Base-by-base conservation (phyloP, 2,329 filamentous ascomycete species). In the Colletotrichum aenigma region DNA sequence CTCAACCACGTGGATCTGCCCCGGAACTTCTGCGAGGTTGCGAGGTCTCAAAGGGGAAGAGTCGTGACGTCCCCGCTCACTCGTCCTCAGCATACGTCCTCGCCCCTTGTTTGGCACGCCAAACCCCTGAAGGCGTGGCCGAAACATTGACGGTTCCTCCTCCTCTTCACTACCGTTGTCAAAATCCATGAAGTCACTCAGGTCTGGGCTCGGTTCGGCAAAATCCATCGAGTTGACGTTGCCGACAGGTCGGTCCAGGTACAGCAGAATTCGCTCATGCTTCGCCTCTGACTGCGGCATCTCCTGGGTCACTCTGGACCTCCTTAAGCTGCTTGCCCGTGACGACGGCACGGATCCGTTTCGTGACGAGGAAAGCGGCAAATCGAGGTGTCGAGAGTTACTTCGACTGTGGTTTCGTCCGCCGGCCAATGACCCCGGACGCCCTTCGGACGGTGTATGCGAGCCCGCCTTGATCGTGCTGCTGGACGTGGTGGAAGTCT, bases 171-270 rank as follows among this genome's bases (percentile, higher is more conserved):
- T 79, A n/a, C 69, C 71, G 43, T 77, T 73, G 64, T 84, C 83
- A 48, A 82, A 84, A 4, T 83, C 83, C 77, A 82, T 81, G n/a
- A 85, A 85, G 76, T 87, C 86, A 71, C 83, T 84, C 67, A 85
- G 76, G 56, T 87, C 84, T 4, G 82, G 84, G 62, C 81, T 84
- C 1, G 84, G 82, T 70, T 85, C 84, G 28, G 80, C 72, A 21
- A 78, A 77, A 61, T 82, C 79, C 69, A 80, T 79, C 38, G 79
- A 74, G 13, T 79, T 78, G 38, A 79, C 73, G 24, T 78, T 79
- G 28, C 80, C 76, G 13, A 79, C 71, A 2, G 80, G 83, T 15
- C 79, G 78, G 48, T 84, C 82, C 21, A 84, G 76, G 71, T 81
- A 84, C n/a, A 83, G 77, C 16, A 81, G 76, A 28, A 83, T 79